Percentiles rank a stretch among this genome's conserved stretches.
These are phyloP conservation scores for Trichoderma oligosporum DNA, from an alignment of 2,329 filamentous ascomycete genomes.

Conservation along the genomic window DNA sequence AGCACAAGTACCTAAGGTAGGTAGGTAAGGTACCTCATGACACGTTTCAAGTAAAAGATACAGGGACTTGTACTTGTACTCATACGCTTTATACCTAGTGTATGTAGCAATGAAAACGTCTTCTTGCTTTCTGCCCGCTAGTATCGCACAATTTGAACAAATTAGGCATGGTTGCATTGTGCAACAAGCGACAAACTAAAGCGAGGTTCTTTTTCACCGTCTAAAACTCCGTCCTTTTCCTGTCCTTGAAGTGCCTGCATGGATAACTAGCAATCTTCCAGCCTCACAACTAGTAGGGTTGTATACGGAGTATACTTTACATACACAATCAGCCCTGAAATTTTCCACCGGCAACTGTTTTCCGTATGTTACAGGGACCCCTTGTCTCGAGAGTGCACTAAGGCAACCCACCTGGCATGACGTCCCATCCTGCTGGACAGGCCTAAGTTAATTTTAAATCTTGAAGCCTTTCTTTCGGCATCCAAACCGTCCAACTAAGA, in stretches of 20 bases:
- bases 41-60: too few species aligned
- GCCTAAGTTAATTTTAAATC: slow-evolving; percentile 6
- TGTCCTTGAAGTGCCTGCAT: neutral
- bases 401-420: slow-evolving; percentile 16
- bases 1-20: too few species aligned
- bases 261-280: neutral
- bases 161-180: neutral
- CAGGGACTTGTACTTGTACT: too few species aligned
- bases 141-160: too few species aligned
- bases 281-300: neutral
- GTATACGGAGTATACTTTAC: neutral
- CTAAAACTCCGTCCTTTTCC: neutral
- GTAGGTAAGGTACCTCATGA: too few species aligned
- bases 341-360: neutral
- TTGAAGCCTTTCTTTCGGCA: neutral
- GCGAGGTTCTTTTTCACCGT: neutral
- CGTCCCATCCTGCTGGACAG: slow-evolving; percentile 9
- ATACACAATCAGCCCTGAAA: neutral
- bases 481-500: slow-evolving; percentile 4
- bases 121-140: neutral
- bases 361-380: neutral
- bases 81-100: too few species aligned
- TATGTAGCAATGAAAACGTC: too few species aligned
- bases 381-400: slow-evolving; percentile 7
- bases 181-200: slow-evolving; percentile 8